Percentiles rank a stretch among this genome's conserved stretches.
phyloP scores from a whole-genome alignment of 2,329 filamentous ascomycete genomes.

The Lachnellula occidentalis region DNA sequence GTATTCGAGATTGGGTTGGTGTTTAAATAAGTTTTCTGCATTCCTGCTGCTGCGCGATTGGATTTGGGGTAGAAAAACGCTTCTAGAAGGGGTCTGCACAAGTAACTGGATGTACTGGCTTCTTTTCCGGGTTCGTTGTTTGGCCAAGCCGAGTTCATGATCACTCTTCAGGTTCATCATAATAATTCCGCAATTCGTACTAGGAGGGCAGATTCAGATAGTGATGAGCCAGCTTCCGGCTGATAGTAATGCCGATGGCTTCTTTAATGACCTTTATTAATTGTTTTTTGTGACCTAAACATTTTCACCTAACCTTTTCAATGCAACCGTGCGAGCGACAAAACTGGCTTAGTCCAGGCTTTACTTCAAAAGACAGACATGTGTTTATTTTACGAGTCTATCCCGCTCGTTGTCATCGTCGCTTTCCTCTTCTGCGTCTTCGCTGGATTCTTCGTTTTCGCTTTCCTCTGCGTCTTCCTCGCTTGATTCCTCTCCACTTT shows the following conservation, averaged over 20 bases:
- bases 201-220: conserved; percentile 18
- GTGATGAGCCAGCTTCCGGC: conserved; percentile 19
- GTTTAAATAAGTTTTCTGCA: conserved; percentile 12
- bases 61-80: neutral
- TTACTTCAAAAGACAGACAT: conserved; percentile 4
- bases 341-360: conserved; percentile 16
- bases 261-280: conserved; percentile 11
- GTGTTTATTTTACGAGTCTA: conserved; percentile 29
- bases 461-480: conserved; percentile 48
- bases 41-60: conserved; percentile 2
- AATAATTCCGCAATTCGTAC: conserved; percentile 9
- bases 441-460: conserved; percentile 35
- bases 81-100: conserved; percentile 1
- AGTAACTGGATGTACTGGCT: neutral
- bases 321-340: neutral
- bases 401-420: conserved; percentile 26
- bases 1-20: neutral
- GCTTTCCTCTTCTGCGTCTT: conserved; percentile 32
- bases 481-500: conserved; percentile 45
- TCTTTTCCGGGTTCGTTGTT: neutral
- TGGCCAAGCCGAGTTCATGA: neutral
- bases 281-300: conserved; percentile 19
- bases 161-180: neutral
- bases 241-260: conserved; percentile 24
- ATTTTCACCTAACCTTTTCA: neutral